phyloP scores from a whole-genome alignment of 148 eudicot genomes.

The Vaccinium corymbosum region DNA sequence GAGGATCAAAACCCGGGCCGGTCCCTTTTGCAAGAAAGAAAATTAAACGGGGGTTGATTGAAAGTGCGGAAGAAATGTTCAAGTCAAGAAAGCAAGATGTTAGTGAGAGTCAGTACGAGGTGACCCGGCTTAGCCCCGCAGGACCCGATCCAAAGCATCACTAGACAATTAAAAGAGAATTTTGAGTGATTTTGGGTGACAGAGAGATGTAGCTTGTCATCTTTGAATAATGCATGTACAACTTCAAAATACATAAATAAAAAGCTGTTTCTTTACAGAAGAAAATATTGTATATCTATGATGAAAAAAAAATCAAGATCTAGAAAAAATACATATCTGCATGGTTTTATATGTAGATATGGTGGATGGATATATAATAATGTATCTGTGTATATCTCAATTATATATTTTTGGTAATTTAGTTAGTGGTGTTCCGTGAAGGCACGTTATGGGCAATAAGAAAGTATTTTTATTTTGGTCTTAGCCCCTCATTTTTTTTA shows the following conservation, averaged over 20 bases:
- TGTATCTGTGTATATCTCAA: too few relatives aligned
- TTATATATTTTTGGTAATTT: background rate
- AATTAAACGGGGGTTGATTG: conserved; percentile 22
- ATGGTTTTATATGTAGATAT: too few relatives aligned
- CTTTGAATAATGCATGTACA: background rate
- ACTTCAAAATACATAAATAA: too few relatives aligned
- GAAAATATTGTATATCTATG: background rate
- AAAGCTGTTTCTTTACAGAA: background rate
- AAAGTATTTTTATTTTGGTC: background rate
- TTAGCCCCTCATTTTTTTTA: background rate
- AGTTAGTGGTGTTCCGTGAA: background rate
- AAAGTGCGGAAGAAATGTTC: conserved; percentile 33
- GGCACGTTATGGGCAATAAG: background rate
- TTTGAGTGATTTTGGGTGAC: background rate
- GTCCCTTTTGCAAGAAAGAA: background rate
- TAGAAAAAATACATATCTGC: too few relatives aligned
- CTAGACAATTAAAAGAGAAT: conserved; percentile 4
- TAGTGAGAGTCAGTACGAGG: conserved; percentile 12
- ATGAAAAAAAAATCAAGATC: too few relatives aligned
- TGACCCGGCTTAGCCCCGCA: conserved; percentile 38
- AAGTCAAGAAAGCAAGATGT: conserved; percentile 23
- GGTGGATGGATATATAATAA: too few relatives aligned
- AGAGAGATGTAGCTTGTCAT: background rate
- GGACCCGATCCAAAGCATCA: conserved; percentile 62
- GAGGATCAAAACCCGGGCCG: background rate